Evolutionary conservation across 192 early-diverging fungal genomes (phyloP).

Genomic region (Coemansia sp.): DNA sequence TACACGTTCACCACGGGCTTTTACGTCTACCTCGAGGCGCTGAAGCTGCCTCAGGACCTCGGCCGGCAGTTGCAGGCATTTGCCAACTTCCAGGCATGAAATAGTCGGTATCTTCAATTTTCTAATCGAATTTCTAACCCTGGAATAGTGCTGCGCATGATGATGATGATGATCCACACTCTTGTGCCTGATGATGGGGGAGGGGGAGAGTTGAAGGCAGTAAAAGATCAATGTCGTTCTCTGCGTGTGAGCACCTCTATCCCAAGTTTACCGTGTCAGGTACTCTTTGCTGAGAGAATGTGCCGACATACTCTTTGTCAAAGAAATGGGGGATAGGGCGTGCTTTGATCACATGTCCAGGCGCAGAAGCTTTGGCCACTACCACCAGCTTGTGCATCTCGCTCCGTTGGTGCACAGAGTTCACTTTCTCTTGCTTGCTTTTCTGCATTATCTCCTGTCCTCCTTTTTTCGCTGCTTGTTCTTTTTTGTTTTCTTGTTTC

Average conservation of each 20-base stretch:
- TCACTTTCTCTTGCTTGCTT: not conserved
- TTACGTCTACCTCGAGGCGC: constrained; percentile 44
- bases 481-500: not conserved
- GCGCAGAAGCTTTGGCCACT: not conserved
- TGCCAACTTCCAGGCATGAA: constrained; percentile 48
- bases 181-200: not conserved
- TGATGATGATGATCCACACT: not conserved
- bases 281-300: not conserved
- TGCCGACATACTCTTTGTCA: not conserved
- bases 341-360: constrained; percentile 1
- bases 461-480: not conserved
- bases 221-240: not conserved
- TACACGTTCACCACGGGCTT: constrained; percentile 42
- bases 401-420: not conserved
- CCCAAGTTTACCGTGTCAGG: not conserved
- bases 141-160: not conserved
- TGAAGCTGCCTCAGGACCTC: constrained; percentile 38
- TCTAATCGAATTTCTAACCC: not conserved
- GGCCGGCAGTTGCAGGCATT: constrained; percentile 38
- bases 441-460: not conserved
- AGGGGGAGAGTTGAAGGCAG: not conserved
- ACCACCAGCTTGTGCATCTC: not conserved
- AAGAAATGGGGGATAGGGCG: not conserved
- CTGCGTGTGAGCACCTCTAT: not conserved
- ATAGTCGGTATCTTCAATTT: not conserved